These are phyloP conservation scores for Capsicum chinense DNA, from an alignment of 257 asterid species.

Conservation along the genomic window DNA sequence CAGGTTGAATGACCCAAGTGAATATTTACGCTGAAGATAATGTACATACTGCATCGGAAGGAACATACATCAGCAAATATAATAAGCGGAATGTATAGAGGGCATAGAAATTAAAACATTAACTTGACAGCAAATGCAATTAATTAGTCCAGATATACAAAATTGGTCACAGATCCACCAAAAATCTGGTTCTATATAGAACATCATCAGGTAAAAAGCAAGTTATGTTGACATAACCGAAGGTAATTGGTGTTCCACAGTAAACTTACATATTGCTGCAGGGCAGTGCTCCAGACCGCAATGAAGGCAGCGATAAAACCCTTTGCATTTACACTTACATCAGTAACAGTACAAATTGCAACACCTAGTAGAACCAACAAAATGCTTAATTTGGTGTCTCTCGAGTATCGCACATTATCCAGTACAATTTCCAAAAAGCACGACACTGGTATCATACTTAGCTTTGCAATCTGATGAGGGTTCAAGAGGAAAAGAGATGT, in stretches of 20 bases:
- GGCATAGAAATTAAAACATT: neutral
- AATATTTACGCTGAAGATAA: constrained; percentile 73
- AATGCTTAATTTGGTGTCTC: constrained; percentile 72
- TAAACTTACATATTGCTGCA: constrained; percentile 74
- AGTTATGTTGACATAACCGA: neutral
- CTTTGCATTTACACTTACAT: constrained; percentile 64
- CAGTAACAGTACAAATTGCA: constrained; percentile 73
- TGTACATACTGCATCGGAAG: constrained; percentile 69
- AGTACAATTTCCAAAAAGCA: constrained; percentile 67
- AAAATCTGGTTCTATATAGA: neutral
- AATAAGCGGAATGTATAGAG: constrained; percentile 9
- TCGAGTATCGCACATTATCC: constrained; percentile 62
- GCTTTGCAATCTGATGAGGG: constrained; percentile 67
- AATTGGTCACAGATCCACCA: neutral
- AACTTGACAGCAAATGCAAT: constrained; percentile 23
- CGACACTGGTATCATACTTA: constrained; percentile 64
- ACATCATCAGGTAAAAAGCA: neutral
- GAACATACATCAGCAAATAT: constrained; percentile 27
- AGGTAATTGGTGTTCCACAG: neutral
- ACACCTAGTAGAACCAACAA: constrained; percentile 68
- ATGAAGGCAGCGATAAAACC: constrained; percentile 71
- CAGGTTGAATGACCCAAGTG: constrained; percentile 76
- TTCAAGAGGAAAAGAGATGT: constrained; percentile 22
- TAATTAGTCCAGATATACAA: neutral
- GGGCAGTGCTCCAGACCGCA: constrained; percentile 70